Percentiles rank a stretch among this genome's conserved stretches.
phyloP scores from a whole-genome alignment of 805 yeast species.

The Pichia nanzhaoensis region DNA sequence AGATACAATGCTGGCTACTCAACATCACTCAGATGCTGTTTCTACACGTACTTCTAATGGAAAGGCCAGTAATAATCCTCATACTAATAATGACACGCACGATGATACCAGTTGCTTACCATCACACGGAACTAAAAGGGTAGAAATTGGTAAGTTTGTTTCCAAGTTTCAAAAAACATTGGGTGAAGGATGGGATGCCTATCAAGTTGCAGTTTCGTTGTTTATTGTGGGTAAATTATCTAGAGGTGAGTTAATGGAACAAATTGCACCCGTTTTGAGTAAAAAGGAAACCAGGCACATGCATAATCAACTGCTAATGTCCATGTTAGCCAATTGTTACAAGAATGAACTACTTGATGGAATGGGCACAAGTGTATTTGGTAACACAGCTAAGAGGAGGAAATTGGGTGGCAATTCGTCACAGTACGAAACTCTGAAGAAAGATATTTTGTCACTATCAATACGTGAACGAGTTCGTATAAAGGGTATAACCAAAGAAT shows the following conservation, averaged over 20 bases:
- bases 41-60: background rate
- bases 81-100: background rate
- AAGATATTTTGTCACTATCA: conserved; percentile 80
- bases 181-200: conserved; percentile 80
- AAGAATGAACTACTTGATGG: conserved; percentile 66
- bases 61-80: background rate
- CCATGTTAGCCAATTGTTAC: conserved; percentile 78
- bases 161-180: conserved; percentile 63
- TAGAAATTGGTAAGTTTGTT: conserved; percentile 62
- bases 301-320: conserved; percentile 78
- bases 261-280: conserved; percentile 50
- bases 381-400: conserved; percentile 35
- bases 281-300: conserved; percentile 40
- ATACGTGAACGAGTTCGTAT: conserved; percentile 79
- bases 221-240: conserved; percentile 78
- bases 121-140: conserved; percentile 28
- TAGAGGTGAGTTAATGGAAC: conserved; percentile 60
- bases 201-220: conserved; percentile 69
- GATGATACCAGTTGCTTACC: background rate
- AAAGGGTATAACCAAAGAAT: conserved; percentile 73
- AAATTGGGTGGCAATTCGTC: conserved; percentile 48
- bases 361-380: conserved; percentile 41
- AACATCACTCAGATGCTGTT: background rate
- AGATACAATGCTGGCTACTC: background rate
- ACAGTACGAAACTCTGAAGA: conserved; percentile 77